Evolutionary conservation across 345 rosid genomes (phyloP), one percentile per base, ranked within the genome.

Genomic region (Lenwebbia sp.): DNA sequence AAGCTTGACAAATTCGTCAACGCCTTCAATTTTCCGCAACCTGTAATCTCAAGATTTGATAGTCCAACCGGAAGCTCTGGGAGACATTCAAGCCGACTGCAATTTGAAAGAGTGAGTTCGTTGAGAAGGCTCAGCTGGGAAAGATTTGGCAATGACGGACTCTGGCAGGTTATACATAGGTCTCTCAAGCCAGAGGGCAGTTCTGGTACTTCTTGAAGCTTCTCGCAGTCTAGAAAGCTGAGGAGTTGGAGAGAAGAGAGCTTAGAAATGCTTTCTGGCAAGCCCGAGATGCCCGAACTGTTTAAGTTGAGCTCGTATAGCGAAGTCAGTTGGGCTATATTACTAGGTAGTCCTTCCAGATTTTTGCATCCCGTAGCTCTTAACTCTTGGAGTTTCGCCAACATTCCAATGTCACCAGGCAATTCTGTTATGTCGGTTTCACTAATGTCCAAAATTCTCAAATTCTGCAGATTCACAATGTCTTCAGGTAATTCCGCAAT

Each of bases 171-270:
- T 8, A 70, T 37, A 8, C 25, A 1, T 70, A 70, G 41, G 33
- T 0, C 7, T 70, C 6, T 22, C 37, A 70, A 70, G 78, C 47
- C 22, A 17, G 25, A 70, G 44, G 78, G 78, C 78, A 33, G 25
- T 9, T 70, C 78, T 33, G 22, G 78, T 40, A 33, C 25, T 70
- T 70, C 78, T 19, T 33, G 78, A 70, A 70, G 44, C 44, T 70
- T 33, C 25, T 70, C 0, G 44, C 78, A 70, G 2, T 7, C 4
- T 22, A 0, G 25, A 33, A 70, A 70, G 78, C 25, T 0, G 7
- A 70, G 78, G 47, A 8, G 0, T 33, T 33, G 78, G 78, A 70
- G 78, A 70, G 78, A 70, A 33, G 78, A 70, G 7, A 70, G 78
- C 25, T 19, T 82, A 53, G 30, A 50, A 53, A 82, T n/a, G 55